Conservation (phyloP, 2,329 filamentous ascomycete genomes). For the Venturiaceae sp. region DNA sequence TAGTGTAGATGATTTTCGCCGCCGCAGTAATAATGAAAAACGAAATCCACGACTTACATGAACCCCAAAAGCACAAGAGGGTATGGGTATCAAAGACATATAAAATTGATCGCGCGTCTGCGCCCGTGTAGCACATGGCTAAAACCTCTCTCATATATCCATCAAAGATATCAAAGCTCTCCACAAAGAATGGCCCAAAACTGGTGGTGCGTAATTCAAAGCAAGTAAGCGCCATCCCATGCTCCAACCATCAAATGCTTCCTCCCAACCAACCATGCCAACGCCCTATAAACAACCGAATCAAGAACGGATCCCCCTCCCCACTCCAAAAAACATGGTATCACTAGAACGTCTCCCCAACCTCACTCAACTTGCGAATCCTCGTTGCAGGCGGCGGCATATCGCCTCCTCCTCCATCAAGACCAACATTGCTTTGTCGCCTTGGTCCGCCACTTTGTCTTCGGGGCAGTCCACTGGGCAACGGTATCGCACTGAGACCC, state of each 20-base stretch:
- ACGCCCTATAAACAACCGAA: background rate
- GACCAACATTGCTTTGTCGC: conserved; percentile 11
- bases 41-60: background rate
- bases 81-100: conserved; percentile 1
- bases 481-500: conserved; percentile 36
- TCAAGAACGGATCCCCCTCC: too few species aligned
- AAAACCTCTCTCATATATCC: background rate
- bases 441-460: conserved; percentile 38
- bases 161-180: background rate
- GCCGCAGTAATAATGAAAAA: too few species aligned
- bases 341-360: conserved; percentile 7
- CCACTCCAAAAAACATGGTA: background rate
- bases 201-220: background rate
- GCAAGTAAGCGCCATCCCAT: background rate
- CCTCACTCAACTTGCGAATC: conserved; percentile 41
- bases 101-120: background rate
- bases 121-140: background rate
- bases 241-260: background rate
- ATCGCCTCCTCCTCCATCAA: conserved; percentile 16
- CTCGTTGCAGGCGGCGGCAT: conserved; percentile 37
- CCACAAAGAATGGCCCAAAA: background rate
- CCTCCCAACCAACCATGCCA: background rate
- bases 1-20: too few species aligned
- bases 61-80: background rate
- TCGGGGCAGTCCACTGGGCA: conserved; percentile 37